Conservation (phyloP, 305 asterid genomes). For the Fraxinus dipetala region DNA sequence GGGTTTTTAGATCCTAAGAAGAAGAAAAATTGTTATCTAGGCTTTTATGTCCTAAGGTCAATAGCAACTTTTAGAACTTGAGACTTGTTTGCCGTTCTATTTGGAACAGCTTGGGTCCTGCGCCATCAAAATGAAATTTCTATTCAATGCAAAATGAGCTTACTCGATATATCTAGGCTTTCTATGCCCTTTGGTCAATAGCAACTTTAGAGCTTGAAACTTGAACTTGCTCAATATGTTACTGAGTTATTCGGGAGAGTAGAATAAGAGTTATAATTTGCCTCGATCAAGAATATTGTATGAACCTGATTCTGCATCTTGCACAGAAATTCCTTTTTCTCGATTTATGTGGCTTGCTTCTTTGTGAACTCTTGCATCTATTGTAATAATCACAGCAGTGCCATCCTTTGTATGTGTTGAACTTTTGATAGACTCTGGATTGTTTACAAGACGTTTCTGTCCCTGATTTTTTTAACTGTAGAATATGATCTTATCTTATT, state of each 20-base stretch:
- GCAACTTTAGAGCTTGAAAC: background rate
- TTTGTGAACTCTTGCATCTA: background rate
- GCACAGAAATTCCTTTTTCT: background rate
- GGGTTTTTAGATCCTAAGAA: background rate
- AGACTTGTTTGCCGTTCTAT: background rate
- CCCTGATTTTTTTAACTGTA: background rate
- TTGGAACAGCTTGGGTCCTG: background rate
- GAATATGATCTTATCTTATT: background rate
- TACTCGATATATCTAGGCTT: background rate
- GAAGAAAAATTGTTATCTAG: background rate
- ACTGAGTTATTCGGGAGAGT: background rate
- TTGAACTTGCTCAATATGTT: background rate
- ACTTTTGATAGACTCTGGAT: constrained; percentile 1
- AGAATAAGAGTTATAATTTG: background rate
- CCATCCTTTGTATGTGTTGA: background rate
- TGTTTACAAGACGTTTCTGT: background rate
- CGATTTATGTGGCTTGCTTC: background rate
- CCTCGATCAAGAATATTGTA: background rate
- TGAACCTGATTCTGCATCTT: background rate
- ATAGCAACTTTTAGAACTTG: background rate
- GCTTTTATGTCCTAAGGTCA: background rate
- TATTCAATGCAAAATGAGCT: background rate
- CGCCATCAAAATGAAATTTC: background rate
- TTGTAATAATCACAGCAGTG: background rate
- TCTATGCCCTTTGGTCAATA: background rate